Evolutionary conservation across 2,329 filamentous ascomycete species (phyloP).

Genomic region (Xylaria multiplex): DNA sequence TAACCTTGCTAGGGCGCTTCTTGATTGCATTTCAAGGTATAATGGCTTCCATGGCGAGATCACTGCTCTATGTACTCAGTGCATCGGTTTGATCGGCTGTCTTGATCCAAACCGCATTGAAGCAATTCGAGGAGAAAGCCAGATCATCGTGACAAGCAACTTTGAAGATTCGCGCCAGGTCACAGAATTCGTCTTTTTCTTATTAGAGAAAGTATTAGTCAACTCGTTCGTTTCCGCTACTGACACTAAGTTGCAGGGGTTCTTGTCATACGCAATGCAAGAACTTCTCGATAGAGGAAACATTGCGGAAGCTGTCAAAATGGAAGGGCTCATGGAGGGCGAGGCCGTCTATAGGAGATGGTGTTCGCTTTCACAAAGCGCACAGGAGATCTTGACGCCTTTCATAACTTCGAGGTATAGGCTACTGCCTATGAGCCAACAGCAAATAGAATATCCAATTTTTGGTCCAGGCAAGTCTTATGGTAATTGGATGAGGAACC

Average conservation of each 20-base stretch:
- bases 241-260: conserved; percentile 87
- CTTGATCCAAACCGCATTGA: conserved; percentile 92
- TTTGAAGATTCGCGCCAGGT: conserved; percentile 82
- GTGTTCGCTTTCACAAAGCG: conserved; percentile 78
- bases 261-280: conserved; percentile 94
- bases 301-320: conserved; percentile 67
- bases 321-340: conserved; percentile 58
- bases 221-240: conserved; percentile 91
- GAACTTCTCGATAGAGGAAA: conserved; percentile 83
- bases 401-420: conserved; percentile 87
- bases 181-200: conserved; percentile 84
- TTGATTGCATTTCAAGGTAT: conserved; percentile 88
- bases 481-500: conserved; percentile 80
- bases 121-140: conserved; percentile 76
- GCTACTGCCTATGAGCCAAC: conserved; percentile 69
- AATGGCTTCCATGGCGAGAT: conserved; percentile 74
- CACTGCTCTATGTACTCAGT: conserved; percentile 78
- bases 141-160: conserved; percentile 89
- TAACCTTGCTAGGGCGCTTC: conserved; percentile 76
- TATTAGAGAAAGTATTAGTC: conserved; percentile 87
- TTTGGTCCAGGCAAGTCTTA: conserved; percentile 77
- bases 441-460: conserved; percentile 77
- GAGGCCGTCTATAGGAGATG: conserved; percentile 77
- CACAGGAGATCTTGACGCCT: conserved; percentile 84
- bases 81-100: conserved; percentile 88